Base-by-base conservation (phyloP, 306 rosid genomes). In the Prunus campanulata region DNA sequence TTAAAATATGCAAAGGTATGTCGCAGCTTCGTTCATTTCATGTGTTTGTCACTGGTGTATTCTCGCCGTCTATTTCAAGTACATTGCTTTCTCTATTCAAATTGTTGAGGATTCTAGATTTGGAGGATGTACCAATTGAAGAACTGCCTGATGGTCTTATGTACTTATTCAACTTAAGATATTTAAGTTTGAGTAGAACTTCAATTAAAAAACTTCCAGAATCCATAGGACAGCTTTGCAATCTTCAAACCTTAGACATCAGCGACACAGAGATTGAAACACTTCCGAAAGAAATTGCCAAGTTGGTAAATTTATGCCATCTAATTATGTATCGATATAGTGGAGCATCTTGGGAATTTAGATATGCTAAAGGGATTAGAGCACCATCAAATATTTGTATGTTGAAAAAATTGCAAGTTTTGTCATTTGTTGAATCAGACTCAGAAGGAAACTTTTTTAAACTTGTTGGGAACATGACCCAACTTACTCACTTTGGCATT, bases 171-270 rank as follows among this genome's bases (percentile, higher is more conserved):
- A 74, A 80, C 35, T 67, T 80, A 14, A 57, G 75, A 50, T 74
- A 68, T 35, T 6, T 80, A 11, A 80, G 68, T 27, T 47, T 74
- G 65, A 62, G 32, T 18, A 32, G 50, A 47, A 80, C 83, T 15
- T 9, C 14, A 16, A 27, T 68, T 30, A 35, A 13, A 51, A 48
- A 74, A 19, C 79, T 80, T 24, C 79, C 79, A 22, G 54, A 74
- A 20, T 74, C 79, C 44, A 80, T 80, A 13, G 76, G 83, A 48
- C 61, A 29, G 18, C 71, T 80, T 30, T 27, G 27, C 25, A 75
- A 80, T 46, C 74, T 80, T 20, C 76, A 50, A 39, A 80, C 75
- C 42, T 39, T 74, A 48, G 52, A 78, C 76, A 20, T 77, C 19
- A 46, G 47, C 10, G 9, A 42, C 5, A 68, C 62, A 48, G 1